These are phyloP conservation scores for Cyanidiococcus yangmingshanensis DNA, from an alignment of 23 red algal genomes.

Conservation along the genomic window DNA sequence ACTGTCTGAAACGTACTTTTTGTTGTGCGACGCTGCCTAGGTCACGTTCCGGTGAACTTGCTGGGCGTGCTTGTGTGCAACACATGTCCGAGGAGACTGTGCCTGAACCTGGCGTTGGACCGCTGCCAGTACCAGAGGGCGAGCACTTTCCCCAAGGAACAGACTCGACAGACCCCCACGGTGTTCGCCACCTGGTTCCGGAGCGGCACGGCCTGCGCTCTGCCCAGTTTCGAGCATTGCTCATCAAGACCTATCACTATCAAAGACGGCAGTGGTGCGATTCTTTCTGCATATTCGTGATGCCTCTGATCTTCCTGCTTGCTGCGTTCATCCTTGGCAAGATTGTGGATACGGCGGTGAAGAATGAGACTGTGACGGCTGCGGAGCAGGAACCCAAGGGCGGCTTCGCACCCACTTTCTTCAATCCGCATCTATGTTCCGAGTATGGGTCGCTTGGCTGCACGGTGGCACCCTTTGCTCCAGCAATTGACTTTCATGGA, in stretches of 20 bases:
- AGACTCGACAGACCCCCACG: neutral
- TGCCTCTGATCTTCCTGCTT: conserved; percentile 3
- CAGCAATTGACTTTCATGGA: neutral
- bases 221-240: conserved; percentile 1
- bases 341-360: neutral
- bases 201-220: neutral
- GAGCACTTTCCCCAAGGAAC: too few species aligned
- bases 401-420: neutral
- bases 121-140: too few species aligned
- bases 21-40: too few species aligned
- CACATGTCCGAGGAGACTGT: too few species aligned
- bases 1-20: too few species aligned
- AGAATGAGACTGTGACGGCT: neutral
- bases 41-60: too few species aligned
- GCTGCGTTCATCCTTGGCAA: conserved; percentile 5
- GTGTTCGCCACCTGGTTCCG: neutral
- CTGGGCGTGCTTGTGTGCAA: too few species aligned
- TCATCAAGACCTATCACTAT: conserved; percentile 13
- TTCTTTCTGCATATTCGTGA: conserved; percentile 5
- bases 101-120: too few species aligned
- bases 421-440: neutral
- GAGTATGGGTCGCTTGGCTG: conserved; percentile 2
- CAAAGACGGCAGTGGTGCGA: conserved; percentile 8
- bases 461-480: neutral
- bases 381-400: conserved; percentile 3